Base-by-base conservation (phyloP, 2,329 filamentous ascomycete species). In the Hirsutella rhossiliensis region DNA sequence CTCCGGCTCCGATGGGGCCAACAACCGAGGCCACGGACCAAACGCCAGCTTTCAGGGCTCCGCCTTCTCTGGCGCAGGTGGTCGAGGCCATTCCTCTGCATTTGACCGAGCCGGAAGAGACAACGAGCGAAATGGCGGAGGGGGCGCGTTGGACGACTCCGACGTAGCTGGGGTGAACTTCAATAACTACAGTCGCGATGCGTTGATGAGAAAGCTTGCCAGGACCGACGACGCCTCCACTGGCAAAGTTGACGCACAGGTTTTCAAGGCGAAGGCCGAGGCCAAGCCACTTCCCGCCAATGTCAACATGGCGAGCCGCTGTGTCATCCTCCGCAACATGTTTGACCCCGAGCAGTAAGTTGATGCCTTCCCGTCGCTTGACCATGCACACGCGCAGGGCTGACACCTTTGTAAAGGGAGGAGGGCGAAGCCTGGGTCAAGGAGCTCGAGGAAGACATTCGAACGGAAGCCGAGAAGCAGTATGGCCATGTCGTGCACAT, bases 401-500 rank as follows among this genome's bases (percentile, higher is more conserved):
- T 72, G 51, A 73, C 55, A 43, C 18, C 9, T 38, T n/a, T 47
- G 56, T 56, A 27, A 27, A 94, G 87, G 64, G 87, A 94, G 72
- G 80, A 86, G 70, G 86, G 82, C 58, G 87, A 94, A 52, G 67
- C 68, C 53, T 98, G 92, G 90, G 74, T 88, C 60, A 94, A 94
- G 62, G 88, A 96, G 57, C 75, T 98, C 53, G 89, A 96, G 69
- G 82, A 88, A 62, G 92, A 98, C 60, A 86, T 98, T 61, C 84
- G 85, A 65, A 75, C 79, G 58, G 92, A 98, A 72, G 95, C 90
- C 62, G 86, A 94, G 69, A 76, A 80, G 56, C 94, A 92, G 73
- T 98, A 97, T 72, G 92, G 92, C 59, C 86, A 90, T 57, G 90
- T 98, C 58, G 88, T 97, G 64, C 92, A 98, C 78, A 94, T 97